Base-by-base conservation (phyloP, 2,329 filamentous ascomycete genomes). In the Botrytis hyacinthi region DNA sequence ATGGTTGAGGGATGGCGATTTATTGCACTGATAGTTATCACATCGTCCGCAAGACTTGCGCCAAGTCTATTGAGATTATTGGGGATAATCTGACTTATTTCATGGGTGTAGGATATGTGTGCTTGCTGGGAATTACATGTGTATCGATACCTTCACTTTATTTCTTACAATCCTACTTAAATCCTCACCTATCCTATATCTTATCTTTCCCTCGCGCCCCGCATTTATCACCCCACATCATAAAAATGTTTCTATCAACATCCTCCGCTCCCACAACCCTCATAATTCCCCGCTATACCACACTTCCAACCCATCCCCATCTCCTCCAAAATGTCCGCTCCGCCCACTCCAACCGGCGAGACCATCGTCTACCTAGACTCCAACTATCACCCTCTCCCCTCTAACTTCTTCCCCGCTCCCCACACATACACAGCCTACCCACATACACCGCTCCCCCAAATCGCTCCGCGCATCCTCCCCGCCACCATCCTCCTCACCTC, bases 401-500 rank as follows among this genome's bases (percentile, higher is more conserved):
- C 18, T 2, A 12, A n/a, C 26, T 63, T 63, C 37, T 67, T 67
- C 42, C 63, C 63, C 9, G 1, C 42, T 20, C 63, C 63, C 0
- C 63, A 67, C 20, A 67, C 63, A 29, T 67, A 67, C 20, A 67
- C 29, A 7, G n/a, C 63, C 12, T 35, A 67, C 42, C 35, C n/a
- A 5, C 32, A 46, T 29, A 67, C 63, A 0, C 63, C 63, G 2
- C 18, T 16, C 10, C 10, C 40, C 18, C 63, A 35, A 1, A 67
- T 67, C 42, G 0, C 26, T 3, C 6, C 42, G 6, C 42, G 29
- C 42, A 32, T 48, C 44, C 9, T 5, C 18, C n/a, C n/a, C 63
- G 63, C 66, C 32, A 69, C 29, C 48, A 69, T 69, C 66, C 48
- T 57, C 5, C 26, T 69, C 35, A 69, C 66, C 35, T 69, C 66